These are phyloP conservation scores for Dioszegia hungarica DNA, from an alignment of 768 basidiomycete genomes.

Conservation along the genomic window DNA sequence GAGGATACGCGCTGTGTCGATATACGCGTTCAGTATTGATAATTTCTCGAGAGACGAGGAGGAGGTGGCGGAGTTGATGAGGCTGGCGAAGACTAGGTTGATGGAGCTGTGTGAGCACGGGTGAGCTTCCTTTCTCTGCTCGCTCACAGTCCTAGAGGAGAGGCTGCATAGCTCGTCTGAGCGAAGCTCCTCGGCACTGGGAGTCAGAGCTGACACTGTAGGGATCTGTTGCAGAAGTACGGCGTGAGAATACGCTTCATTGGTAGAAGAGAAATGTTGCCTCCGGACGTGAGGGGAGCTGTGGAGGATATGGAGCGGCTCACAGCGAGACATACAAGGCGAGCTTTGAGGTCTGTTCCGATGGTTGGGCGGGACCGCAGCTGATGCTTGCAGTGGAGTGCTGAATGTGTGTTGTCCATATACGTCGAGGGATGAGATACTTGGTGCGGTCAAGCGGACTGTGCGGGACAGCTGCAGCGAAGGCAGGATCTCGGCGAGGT, in stretches of 20 bases:
- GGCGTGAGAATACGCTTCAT: constrained; percentile 80
- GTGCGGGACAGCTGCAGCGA: constrained; percentile 12
- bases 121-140: constrained; percentile 57
- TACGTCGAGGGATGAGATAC: constrained; percentile 84
- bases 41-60: constrained; percentile 84
- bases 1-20: constrained; percentile 75
- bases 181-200: neutral
- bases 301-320: constrained; percentile 67
- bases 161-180: neutral
- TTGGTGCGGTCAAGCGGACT: constrained; percentile 61
- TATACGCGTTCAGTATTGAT: constrained; percentile 97
- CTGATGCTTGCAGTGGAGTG: constrained; percentile 59
- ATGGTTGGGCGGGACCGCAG: neutral
- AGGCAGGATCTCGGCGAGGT: neutral
- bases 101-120: constrained; percentile 73
- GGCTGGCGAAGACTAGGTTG: constrained; percentile 70
- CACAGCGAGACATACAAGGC: constrained; percentile 72
- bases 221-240: constrained; percentile 72
- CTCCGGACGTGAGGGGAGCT: constrained; percentile 65
- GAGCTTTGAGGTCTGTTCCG: constrained; percentile 17
- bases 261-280: constrained; percentile 71
- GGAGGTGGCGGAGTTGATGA: constrained; percentile 85
- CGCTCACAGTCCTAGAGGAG: neutral
- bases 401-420: constrained; percentile 93
- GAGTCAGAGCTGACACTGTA: constrained; percentile 41